These are phyloP conservation scores for Cryphonectria nitschkei DNA, from an alignment of 2,329 filamentous ascomycete genomes.

Conservation along the genomic window DNA sequence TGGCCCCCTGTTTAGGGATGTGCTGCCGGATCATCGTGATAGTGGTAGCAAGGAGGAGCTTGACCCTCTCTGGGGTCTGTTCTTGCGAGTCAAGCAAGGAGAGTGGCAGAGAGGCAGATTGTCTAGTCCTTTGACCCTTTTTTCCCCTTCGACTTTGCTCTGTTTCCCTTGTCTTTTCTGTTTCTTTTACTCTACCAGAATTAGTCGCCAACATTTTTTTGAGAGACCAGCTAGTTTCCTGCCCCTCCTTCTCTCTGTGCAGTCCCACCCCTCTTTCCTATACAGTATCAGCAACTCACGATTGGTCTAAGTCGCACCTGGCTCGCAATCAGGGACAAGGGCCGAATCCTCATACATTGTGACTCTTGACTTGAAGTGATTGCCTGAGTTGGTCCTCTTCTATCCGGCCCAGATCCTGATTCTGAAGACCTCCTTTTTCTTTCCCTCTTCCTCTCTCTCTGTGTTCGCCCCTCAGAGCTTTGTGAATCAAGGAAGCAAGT, in stretches of 20 bases:
- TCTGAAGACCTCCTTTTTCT: not conserved
- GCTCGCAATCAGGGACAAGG: not conserved
- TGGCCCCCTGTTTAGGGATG: not conserved
- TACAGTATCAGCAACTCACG: not conserved
- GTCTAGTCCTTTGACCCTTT: not conserved
- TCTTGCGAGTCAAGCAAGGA: constrained; percentile 1
- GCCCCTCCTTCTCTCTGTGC: not conserved
- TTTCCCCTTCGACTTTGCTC: not conserved
- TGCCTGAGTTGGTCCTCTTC: not conserved
- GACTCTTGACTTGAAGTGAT: not conserved
- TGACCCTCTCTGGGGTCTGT: not conserved
- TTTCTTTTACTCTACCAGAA: not conserved
- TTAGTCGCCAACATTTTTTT: not conserved
- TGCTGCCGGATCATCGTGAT: not conserved
- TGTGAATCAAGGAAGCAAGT: not conserved
- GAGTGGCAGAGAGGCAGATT: too few relatives aligned
- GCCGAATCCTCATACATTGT: not conserved
- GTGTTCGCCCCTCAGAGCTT: not conserved
- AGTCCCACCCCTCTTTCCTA: not conserved
- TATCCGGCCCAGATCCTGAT: not conserved
- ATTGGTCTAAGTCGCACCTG: not conserved
- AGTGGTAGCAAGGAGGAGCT: not conserved
- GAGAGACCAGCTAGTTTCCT: not conserved
- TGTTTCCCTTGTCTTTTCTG: not conserved
- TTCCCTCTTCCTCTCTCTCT: not conserved